Base-by-base conservation (phyloP, 768 basidiomycete species). In the Multifurca ochricompacta region DNA sequence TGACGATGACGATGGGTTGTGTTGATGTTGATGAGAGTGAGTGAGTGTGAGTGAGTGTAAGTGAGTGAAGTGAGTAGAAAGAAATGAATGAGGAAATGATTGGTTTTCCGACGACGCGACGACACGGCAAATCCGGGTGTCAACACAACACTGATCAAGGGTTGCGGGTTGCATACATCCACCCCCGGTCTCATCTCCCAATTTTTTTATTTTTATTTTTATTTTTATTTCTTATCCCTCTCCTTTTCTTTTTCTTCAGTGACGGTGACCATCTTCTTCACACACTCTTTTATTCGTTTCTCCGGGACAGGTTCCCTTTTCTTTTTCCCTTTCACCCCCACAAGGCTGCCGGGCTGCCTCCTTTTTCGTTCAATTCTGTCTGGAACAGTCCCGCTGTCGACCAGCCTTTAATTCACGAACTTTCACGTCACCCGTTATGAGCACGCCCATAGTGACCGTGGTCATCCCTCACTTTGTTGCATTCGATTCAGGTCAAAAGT, bases 341-440 rank as follows among this genome's bases (percentile, higher is more conserved):
- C 65, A 64, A 63, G 65, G 63, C 63, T 23, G 52, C 59, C 67
- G 73, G 71, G 64, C 69, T 64, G 59, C 63, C 66, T 58, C 63
- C 49, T 41, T 58, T 56, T 56, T 45, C 23, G 58, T 56, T 62
- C 64, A 57, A 60, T 57, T 63, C 62, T 64, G 60, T 62, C 59
- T 41, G 61, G 59, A 57, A 65, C 64, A 64, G 64, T 41, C 45
- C 46, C 59, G 54, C 48, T 56, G 58, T 54, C 47, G 53, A 60
- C 11, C 52, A 52, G 57, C 53, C 32, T 18, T 45, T 18, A 19
- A 28, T 14, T 39, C 37, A 53, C 37, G 47, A 31, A 35, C n/a
- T 27, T n/a, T 6, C 13, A 4, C 28, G 25, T 21, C 40, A 34
- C 31, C 10, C 8, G n/a, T 14, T 28, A 34, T 57, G 56, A 30